A percentile compares a stretch with the other conserved stretches of the same genome.
Evolutionary conservation across 2,329 filamentous ascomycete species (phyloP).

Genomic region (Trichoderma gracile): DNA sequence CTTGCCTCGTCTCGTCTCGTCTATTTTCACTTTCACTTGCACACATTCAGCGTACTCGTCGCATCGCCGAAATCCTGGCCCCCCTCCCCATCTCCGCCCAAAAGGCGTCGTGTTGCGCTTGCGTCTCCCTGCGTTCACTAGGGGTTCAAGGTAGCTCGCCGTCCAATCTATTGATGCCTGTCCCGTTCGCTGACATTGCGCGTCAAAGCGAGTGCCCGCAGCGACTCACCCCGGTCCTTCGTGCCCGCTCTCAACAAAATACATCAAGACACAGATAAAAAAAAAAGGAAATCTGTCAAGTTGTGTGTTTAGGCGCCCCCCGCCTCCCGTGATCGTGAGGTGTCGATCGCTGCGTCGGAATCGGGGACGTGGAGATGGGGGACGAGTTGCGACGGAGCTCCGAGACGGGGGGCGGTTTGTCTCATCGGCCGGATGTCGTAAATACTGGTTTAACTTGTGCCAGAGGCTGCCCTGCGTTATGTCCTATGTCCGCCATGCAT

Average conservation of each 20-base stretch:
- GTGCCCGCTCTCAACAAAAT: background rate
- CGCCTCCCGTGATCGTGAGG: too few relatives aligned
- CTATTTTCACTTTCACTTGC: background rate
- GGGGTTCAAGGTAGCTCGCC: background rate
- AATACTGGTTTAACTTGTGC: background rate
- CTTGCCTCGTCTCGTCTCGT: background rate
- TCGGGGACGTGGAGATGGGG: constrained; percentile 1
- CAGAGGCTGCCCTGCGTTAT: background rate
- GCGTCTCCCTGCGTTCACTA: constrained; percentile 19
- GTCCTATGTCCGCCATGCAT: constrained; percentile 13
- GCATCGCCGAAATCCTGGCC: background rate
- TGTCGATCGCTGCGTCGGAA: background rate
- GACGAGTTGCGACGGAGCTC: background rate
- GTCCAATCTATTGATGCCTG: constrained; percentile 7
- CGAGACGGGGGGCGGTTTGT: background rate
- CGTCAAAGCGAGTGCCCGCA: constrained; percentile 14
- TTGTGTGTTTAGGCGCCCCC: too few relatives aligned
- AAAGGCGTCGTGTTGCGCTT: constrained; percentile 21
- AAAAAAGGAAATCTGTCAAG: too few relatives aligned
- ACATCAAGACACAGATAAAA: too few relatives aligned
- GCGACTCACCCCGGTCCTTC: background rate
- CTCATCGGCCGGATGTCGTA: background rate
- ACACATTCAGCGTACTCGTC: background rate
- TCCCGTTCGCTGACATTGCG: background rate
- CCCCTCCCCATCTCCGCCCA: too few relatives aligned